Base-by-base conservation (phyloP, 2,329 filamentous ascomycete genomes). In the Phyllosticta capitalensis region DNA sequence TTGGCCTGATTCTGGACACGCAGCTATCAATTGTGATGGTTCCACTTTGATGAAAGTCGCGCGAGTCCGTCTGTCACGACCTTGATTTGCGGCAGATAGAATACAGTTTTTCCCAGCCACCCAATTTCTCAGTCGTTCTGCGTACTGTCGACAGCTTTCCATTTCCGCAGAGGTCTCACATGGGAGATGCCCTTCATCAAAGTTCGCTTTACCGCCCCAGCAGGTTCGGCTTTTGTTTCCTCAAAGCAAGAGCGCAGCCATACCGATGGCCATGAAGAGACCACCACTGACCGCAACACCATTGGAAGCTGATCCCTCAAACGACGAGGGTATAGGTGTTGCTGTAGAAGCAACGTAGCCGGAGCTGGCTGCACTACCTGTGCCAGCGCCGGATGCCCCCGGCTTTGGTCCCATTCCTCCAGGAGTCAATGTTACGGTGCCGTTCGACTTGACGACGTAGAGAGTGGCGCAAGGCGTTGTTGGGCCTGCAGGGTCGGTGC, bases 381-480 rank as follows among this genome's bases (percentile, higher is more conserved):
- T n/a, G 17, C 2, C 38, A n/a, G 50, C 50, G 17, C 5, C 20
- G 2, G 50, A 22, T 12, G 19, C 19, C 5, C 19, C 50, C 12
- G 50, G 19, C 9, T 6, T 45, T 19, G 24, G 45, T 38, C 52
- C 58, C 33, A 28, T 9, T 20, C 52, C 52, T 5, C 38, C 22
- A 9, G 53, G 38, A 21, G 56, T 50, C 33, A 59, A 49, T 5
- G 58, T 60, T 9, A 60, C 50, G 10, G 50, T 56, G 10, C 54
- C 58, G 30, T 56, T 60, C 12, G 58, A 53, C 54, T 28, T 53
- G n/a, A 60, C 54, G 21, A 38, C 52, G 19, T 30, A 20, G 26
- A 60, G 19, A 19, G 58, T 56, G 4, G 58, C 53, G 24, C 53
- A 56, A 9, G 58, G 58, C 1, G 58, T 56, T 24, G 28, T 54